These are phyloP conservation scores for Coemansia sp. DNA, from an alignment of 192 early-diverging fungal genomes.

Conservation along the genomic window DNA sequence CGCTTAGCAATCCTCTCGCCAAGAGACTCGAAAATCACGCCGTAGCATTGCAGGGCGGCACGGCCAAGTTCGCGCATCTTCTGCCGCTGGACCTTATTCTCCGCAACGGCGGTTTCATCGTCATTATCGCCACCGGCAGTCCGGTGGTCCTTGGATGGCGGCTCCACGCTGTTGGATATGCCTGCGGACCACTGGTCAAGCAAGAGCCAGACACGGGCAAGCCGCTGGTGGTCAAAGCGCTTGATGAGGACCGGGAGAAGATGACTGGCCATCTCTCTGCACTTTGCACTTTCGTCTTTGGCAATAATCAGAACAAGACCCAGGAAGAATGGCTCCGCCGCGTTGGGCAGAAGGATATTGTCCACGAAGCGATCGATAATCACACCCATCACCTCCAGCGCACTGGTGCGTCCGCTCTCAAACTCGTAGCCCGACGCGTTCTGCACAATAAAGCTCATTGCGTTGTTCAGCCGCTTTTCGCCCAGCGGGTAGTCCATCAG, in stretches of 20 bases:
- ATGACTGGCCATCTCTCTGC: constrained; percentile 81
- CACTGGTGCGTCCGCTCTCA: constrained; percentile 90
- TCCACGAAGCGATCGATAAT: constrained; percentile 80
- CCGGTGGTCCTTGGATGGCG: not conserved
- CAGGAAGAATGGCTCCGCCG: constrained; percentile 81
- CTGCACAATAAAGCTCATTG: constrained; percentile 85
- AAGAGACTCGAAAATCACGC: constrained; percentile 77
- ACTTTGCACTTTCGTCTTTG: constrained; percentile 91
- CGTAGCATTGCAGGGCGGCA: constrained; percentile 81
- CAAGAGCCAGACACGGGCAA: constrained; percentile 66
- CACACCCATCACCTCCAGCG: constrained; percentile 82
- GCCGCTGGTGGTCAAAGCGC: constrained; percentile 61
- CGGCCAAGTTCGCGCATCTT: constrained; percentile 67
- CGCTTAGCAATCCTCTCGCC: constrained; percentile 62
- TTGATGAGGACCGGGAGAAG: constrained; percentile 69
- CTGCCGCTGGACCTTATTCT: constrained; percentile 11
- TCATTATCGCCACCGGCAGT: not conserved
- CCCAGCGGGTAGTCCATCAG: constrained; percentile 96
- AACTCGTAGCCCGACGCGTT: constrained; percentile 84
- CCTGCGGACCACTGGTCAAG: constrained; percentile 76
- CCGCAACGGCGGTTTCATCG: constrained; percentile 8
- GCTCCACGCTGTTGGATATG: constrained; percentile 11
- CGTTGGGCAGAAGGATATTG: constrained; percentile 69
- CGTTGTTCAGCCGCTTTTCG: constrained; percentile 71
- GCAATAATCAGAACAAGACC: constrained; percentile 80